Percentiles rank a stretch among this genome's conserved stretches.
These are phyloP conservation scores for Microcyclospora pomicola DNA, from an alignment of 2,329 filamentous ascomycete genomes.

Conservation along the genomic window DNA sequence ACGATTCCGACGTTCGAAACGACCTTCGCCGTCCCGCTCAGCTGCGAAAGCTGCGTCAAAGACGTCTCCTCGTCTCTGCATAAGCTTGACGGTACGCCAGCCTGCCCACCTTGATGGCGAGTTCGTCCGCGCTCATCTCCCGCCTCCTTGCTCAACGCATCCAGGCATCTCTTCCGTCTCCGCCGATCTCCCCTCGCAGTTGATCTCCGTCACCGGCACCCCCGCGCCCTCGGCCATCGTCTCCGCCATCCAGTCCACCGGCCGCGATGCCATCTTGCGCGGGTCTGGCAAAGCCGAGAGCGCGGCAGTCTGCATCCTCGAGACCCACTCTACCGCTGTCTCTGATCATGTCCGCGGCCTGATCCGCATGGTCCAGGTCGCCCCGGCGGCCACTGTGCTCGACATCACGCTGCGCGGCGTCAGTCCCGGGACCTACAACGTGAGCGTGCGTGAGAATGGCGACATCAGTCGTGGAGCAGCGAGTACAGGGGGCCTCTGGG, in stretches of 20 bases:
- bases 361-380: constrained; percentile 86
- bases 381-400: constrained; percentile 61
- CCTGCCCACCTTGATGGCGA: too few relatives aligned
- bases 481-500: constrained; percentile 76
- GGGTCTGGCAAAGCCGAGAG: constrained; percentile 75
- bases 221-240: constrained; percentile 84
- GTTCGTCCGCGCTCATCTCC: neutral
- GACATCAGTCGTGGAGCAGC: constrained; percentile 73
- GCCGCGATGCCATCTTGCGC: constrained; percentile 84
- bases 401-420: constrained; percentile 80
- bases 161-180: constrained; percentile 70
- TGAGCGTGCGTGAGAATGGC: constrained; percentile 72
- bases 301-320: constrained; percentile 88
- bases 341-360: constrained; percentile 66
- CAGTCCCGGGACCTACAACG: constrained; percentile 65
- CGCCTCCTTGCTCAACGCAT: neutral
- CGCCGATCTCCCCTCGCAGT: constrained; percentile 66
- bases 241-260: constrained; percentile 73
- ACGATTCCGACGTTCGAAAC: constrained; percentile 47
- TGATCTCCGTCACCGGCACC: constrained; percentile 77
- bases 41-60: constrained; percentile 78
- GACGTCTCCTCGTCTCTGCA: constrained; percentile 68
- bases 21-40: constrained; percentile 87
- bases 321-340: constrained; percentile 55
- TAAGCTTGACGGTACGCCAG: constrained; percentile 48